Conservation (phyloP, 164 flowering plant species). For the Stephania yunnanensis region DNA sequence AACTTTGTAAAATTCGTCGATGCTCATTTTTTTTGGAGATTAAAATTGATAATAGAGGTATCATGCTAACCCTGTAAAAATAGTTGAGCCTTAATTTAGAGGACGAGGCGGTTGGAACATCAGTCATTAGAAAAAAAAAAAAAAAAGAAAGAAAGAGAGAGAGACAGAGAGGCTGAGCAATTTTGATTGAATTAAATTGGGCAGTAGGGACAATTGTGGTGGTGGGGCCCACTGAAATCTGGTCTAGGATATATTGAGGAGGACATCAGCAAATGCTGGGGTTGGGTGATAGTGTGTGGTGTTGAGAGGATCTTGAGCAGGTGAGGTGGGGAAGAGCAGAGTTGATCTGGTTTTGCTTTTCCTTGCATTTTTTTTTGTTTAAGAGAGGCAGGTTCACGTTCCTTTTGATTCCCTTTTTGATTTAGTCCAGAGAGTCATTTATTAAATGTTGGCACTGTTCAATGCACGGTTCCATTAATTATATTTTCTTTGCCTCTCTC, state of each 20-base stretch:
- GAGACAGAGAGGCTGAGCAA: background rate
- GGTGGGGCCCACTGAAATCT: background rate
- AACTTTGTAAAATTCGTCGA: too few relatives aligned
- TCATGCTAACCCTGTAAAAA: too few relatives aligned
- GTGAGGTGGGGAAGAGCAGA: background rate
- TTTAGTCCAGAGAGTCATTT: background rate
- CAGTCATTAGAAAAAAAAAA: too few relatives aligned
- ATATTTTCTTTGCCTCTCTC: too few relatives aligned
- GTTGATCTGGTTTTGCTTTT: background rate
- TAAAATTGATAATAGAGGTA: too few relatives aligned
- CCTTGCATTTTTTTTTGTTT: background rate
- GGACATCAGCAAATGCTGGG: background rate
- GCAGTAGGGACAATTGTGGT: background rate
- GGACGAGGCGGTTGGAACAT: too few relatives aligned
- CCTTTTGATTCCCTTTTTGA: background rate
- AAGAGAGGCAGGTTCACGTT: constrained; percentile 3
- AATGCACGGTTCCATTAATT: too few relatives aligned
- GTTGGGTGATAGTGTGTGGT: background rate
- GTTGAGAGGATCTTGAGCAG: background rate
- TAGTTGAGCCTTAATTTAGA: too few relatives aligned
- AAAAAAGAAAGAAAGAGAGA: too few relatives aligned
- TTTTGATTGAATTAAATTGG: background rate
- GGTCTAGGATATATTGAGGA: background rate
- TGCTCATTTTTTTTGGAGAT: too few relatives aligned
- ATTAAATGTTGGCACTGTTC: background rate